These are phyloP conservation scores for Cavenderia fasciculata DNA, from an alignment of 78 protist genomes.

Conservation along the genomic window DNA sequence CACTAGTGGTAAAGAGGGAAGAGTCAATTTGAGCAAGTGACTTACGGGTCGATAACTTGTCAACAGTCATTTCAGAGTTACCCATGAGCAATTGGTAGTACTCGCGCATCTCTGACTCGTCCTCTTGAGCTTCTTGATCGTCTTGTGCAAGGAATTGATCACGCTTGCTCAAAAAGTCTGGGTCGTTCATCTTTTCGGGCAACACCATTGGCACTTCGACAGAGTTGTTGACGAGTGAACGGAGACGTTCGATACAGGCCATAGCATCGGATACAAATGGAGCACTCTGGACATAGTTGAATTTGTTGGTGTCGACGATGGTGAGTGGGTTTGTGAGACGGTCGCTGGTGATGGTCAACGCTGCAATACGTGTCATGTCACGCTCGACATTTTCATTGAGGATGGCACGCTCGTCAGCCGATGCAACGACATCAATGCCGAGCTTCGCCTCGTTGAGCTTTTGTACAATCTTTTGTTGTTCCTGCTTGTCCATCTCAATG, in stretches of 20 bases:
- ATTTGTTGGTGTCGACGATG: constrained; percentile 13
- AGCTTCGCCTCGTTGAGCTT: background rate
- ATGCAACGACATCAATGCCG: too few species aligned
- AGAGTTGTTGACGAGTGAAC: background rate
- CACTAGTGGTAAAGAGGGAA: too few species aligned
- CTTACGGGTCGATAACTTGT: too few species aligned
- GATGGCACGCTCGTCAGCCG: background rate
- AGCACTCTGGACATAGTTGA: constrained; percentile 29
- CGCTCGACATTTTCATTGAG: background rate
- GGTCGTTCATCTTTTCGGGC: background rate
- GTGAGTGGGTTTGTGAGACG: constrained; percentile 9
- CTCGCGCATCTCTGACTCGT: too few species aligned
- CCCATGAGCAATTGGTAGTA: too few species aligned
- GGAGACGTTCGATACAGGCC: background rate
- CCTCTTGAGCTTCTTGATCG: too few species aligned
- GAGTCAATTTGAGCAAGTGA: too few species aligned
- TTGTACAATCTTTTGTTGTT: background rate
- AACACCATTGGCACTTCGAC: constrained; percentile 11
- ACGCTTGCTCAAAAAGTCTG: too few species aligned
- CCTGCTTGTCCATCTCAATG: background rate
- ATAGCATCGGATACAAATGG: constrained; percentile 13
- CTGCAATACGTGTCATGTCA: background rate
- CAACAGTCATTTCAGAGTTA: too few species aligned
- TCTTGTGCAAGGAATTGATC: too few species aligned
- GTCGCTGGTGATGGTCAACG: background rate